Percentiles rank a stretch among this genome's conserved stretches.
Conservation (phyloP, 2,329 filamentous ascomycete genomes). For the Penicillium sp. region DNA sequence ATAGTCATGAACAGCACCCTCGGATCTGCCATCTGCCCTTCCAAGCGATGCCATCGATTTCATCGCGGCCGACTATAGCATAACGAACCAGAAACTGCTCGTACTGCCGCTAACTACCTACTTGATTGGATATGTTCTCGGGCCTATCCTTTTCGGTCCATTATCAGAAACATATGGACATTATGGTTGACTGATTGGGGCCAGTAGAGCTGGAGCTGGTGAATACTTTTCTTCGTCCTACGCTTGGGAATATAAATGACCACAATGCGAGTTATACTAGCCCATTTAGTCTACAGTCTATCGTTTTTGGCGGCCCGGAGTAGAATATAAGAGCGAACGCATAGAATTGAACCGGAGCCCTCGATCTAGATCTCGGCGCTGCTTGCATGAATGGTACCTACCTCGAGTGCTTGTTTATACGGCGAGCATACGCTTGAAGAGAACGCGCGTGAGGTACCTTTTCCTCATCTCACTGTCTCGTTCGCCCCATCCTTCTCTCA, state of each 20-base stretch:
- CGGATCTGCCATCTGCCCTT: not conserved
- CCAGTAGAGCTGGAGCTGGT: not conserved
- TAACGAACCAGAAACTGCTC: not conserved
- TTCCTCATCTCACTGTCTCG: not conserved
- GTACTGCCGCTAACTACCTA: not conserved
- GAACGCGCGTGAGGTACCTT: not conserved
- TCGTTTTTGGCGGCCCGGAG: not conserved
- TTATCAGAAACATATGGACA: not conserved
- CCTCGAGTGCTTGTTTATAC: not conserved
- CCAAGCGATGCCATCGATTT: not conserved
- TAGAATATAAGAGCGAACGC: not conserved
- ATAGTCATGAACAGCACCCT: not conserved
- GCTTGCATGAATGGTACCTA: not conserved
- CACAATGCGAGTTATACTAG: not conserved
- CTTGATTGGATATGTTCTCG: not conserved
- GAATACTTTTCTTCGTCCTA: not conserved
- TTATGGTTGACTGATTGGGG: not conserved
- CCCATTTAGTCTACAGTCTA: not conserved
- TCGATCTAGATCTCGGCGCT: not conserved
- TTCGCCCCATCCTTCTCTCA: not conserved
- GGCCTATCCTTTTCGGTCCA: not conserved
- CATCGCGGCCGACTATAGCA: not conserved
- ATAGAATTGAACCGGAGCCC: not conserved
- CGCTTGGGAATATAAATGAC: not conserved
- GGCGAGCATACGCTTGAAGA: not conserved